Conservation (phyloP, 371 early-diverging fungal genomes). For the Mucor mucedo region DNA sequence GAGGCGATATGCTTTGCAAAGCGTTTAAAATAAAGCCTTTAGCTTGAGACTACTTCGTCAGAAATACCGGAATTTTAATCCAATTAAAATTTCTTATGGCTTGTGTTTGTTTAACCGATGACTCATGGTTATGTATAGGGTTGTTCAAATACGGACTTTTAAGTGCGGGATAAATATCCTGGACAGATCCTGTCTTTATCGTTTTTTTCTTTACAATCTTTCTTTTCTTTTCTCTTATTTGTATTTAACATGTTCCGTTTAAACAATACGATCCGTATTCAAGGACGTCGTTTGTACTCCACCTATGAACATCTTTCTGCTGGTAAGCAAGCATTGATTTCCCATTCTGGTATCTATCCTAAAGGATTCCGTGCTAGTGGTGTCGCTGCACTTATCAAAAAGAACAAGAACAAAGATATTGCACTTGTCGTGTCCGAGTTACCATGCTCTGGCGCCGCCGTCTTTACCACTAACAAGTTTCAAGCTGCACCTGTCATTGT, state of each 20-base stretch:
- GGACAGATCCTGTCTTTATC: neutral
- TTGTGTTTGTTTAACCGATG: neutral
- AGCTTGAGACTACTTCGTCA: too few relatives aligned
- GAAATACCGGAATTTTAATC: too few relatives aligned
- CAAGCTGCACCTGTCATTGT: conserved; percentile 91
- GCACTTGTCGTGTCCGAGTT: conserved; percentile 77
- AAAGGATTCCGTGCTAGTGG: conserved; percentile 84
- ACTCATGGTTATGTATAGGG: neutral
- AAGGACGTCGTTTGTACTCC: conserved; percentile 20
- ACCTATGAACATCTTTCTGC: conserved; percentile 39
- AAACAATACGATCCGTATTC: neutral
- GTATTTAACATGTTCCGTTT: neutral
- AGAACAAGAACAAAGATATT: conserved; percentile 79
- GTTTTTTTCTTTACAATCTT: neutral
- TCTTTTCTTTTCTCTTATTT: neutral
- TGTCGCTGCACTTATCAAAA: conserved; percentile 81
- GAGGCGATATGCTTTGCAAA: too few relatives aligned
- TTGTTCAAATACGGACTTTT: neutral
- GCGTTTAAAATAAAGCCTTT: too few relatives aligned
- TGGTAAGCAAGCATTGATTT: conserved; percentile 53
- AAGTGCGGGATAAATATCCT: neutral
- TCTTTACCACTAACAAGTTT: conserved; percentile 92
- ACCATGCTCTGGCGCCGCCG: conserved; percentile 85
- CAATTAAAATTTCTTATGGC: neutral
- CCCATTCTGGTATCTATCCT: conserved; percentile 71